Evolutionary conservation across 257 asterid genomes (phyloP).

Genomic region (Leptodermis oblonga): DNA sequence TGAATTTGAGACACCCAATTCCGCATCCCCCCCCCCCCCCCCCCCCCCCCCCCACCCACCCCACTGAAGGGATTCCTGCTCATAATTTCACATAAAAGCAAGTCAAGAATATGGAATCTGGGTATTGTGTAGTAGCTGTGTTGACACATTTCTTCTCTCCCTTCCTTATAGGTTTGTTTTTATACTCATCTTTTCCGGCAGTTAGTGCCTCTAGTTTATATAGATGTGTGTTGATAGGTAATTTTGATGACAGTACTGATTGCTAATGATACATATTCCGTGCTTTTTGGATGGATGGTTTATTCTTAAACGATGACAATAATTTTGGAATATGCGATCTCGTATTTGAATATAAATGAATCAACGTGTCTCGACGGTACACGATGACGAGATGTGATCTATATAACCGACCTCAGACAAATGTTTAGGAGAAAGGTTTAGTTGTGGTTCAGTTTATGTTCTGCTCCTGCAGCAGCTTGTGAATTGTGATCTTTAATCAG

Average conservation of each 20-base stretch:
- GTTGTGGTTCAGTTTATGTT: no score
- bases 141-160: conserved; percentile 3
- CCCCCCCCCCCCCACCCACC: no score
- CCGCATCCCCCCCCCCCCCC: not conserved
- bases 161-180: not conserved
- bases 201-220: not conserved
- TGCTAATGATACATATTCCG: not conserved
- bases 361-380: no score
- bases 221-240: not conserved
- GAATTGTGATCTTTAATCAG: no score
- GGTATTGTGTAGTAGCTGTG: not conserved
- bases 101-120: not conserved
- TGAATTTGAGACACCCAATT: conserved; percentile 27
- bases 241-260: conserved; percentile 6
- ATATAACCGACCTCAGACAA: no score
- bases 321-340: no score
- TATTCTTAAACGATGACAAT: no score
- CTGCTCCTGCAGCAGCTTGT: not conserved
- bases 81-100: not conserved
- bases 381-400: no score
- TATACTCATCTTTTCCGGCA: not conserved
- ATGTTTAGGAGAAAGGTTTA: no score
- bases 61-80: conserved; percentile 17
- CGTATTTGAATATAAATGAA: no score
- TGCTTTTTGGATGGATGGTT: conserved; percentile 4